Evolutionary conservation across 352 stramenopile species (phyloP).

Genomic region (Globisporangium megalacanthum): DNA sequence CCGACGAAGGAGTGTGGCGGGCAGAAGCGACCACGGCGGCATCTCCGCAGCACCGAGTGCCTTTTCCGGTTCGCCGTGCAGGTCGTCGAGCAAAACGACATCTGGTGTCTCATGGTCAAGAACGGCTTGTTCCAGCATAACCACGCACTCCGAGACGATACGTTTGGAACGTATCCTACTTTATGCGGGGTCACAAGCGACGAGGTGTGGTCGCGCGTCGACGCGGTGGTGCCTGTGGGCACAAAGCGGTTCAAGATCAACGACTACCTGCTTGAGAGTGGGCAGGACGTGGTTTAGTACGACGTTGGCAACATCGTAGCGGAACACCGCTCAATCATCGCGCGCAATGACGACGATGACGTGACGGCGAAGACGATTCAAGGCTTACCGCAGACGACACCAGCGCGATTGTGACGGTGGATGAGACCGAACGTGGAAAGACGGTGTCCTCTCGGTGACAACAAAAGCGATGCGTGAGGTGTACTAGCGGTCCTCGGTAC

Average conservation of each 20-base stretch:
- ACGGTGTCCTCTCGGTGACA: constrained; percentile 12
- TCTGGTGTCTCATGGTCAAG: neutral
- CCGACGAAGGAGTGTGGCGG: neutral
- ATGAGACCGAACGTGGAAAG: constrained; percentile 1
- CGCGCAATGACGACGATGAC: no score
- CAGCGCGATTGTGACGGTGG: neutral
- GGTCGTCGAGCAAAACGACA: neutral
- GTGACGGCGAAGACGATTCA: no score
- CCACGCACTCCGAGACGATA: neutral
- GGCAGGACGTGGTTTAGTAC: no score
- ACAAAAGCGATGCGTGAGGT: constrained; percentile 6
- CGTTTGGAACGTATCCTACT: neutral
- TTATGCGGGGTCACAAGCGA: no score
- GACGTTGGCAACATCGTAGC: no score
- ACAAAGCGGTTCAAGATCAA: no score
- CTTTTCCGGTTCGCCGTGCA: neutral
- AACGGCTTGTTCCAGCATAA: neutral
- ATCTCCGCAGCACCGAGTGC: neutral
- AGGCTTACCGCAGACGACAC: neutral
- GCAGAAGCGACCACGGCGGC: neutral
- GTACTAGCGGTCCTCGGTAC: constrained; percentile 6
- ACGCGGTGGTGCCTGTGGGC: no score
- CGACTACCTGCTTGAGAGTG: no score
- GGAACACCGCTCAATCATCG: no score
- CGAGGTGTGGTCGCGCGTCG: no score